Evolutionary conservation across 805 yeast genomes (phyloP).

Genomic region (Kurtzmaniella fragi): DNA sequence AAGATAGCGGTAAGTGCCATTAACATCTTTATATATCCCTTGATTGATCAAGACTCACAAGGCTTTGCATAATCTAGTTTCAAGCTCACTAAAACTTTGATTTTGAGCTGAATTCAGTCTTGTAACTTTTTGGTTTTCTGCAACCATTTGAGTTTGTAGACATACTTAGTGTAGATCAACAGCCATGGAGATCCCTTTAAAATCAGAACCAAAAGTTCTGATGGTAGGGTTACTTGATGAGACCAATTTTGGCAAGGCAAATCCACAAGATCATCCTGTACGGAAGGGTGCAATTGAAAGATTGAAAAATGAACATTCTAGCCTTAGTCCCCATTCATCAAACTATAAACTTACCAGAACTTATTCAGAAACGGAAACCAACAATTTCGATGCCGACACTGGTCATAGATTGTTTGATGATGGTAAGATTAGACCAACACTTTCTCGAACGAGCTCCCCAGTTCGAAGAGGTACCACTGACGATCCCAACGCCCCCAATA

Average conservation of each 20-base stretch:
- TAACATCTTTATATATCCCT: too few species aligned
- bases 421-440: slow-evolving; percentile 42
- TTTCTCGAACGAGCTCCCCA: slow-evolving; percentile 15
- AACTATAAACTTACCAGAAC: slow-evolving; percentile 42
- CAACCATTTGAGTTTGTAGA: too few species aligned
- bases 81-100: too few species aligned
- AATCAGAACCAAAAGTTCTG: slow-evolving; percentile 36
- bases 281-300: neutral
- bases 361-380: slow-evolving; percentile 61
- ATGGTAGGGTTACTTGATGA: slow-evolving; percentile 24
- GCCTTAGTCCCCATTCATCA: neutral
- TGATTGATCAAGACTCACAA: too few species aligned
- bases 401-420: slow-evolving; percentile 55
- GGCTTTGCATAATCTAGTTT: too few species aligned
- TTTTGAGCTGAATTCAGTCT: too few species aligned
- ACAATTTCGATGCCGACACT: slow-evolving; percentile 50
- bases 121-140: too few species aligned
- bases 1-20: too few species aligned
- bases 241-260: slow-evolving; percentile 8
- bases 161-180: too few species aligned
- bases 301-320: neutral
- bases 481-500: neutral
- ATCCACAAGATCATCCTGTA: neutral
- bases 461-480: slow-evolving; percentile 1
- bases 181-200: slow-evolving; percentile 35